phyloP scores from a whole-genome alignment of 345 rosid species.

The Rhizophora apiculata region DNA sequence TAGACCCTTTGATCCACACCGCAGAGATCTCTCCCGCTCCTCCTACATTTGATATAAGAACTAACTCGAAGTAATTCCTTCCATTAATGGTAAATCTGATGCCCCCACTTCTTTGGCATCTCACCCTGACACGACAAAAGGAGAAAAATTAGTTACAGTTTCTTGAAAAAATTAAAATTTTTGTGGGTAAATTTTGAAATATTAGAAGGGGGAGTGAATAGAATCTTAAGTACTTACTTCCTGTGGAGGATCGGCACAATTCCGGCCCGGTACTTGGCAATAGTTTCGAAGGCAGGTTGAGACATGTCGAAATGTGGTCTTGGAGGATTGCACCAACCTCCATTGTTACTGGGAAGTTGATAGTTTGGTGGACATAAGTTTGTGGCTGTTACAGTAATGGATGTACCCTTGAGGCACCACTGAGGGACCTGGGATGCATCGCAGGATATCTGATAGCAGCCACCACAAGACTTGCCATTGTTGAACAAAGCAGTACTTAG shows the following conservation, averaged over 20 bases:
- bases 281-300: slow-evolving; percentile 26
- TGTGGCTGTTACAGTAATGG: slow-evolving; percentile 24
- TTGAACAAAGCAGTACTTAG: slow-evolving; percentile 30
- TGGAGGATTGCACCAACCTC: slow-evolving; percentile 37
- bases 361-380: slow-evolving; percentile 34
- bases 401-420: slow-evolving; percentile 26
- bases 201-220: not conserved
- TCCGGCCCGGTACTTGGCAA: slow-evolving; percentile 24
- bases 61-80: slow-evolving; percentile 59
- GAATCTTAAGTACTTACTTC: slow-evolving; percentile 7
- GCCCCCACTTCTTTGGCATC: slow-evolving; percentile 62
- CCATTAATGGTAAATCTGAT: slow-evolving; percentile 73
- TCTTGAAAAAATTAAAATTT: no score
- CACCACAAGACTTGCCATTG: slow-evolving; percentile 30
- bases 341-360: slow-evolving; percentile 24
- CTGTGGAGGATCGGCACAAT: slow-evolving; percentile 24
- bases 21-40: slow-evolving; percentile 53
- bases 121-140: slow-evolving; percentile 36
- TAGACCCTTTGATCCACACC: slow-evolving; percentile 61
- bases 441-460: slow-evolving; percentile 24
- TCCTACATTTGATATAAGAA: slow-evolving; percentile 66
- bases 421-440: slow-evolving; percentile 15
- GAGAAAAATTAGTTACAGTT: not conserved
- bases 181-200: not conserved
- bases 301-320: slow-evolving; percentile 28